Base-by-base conservation (phyloP, 306 rosid species). In the Lupinus albus region DNA sequence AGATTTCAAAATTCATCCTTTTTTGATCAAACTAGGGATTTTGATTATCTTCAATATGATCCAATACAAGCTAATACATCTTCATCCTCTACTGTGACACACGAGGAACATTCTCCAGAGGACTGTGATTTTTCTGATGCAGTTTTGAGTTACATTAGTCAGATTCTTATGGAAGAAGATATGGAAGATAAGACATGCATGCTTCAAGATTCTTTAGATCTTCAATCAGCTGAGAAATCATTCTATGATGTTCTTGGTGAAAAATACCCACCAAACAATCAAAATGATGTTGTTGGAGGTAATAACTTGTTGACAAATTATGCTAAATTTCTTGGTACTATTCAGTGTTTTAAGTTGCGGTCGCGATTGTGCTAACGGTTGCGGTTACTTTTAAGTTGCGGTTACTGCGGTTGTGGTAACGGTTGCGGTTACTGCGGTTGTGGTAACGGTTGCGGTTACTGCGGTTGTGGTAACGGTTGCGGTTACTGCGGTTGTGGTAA, bases 91-190 rank as follows among this genome's bases (percentile, higher is more conserved):
- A 73, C 61, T 76, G 70, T 71, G 62, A 78, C 75, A 38, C 86
- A 67, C 0, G 96, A 81, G 73, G 97, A 86, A 6, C 88, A 81
- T 81, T 89, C 81, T 17, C 83, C 74, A 1, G 99, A 94, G 74
- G 96, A 90, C 5, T 93, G 92, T 70, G 99, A 93, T 47, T 94
- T 94, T 80, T 90, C 97, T 14, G 96, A 94, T 86, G 75, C 80
- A 3, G 84, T 88, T 78, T 85, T 94, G 84, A 71, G 71, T 8
- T 94, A 83, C 80, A 94, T 94, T 48, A 88, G 59, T 81, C 94
- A 88, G 82, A 94, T 90, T 67, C 99, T 94, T 13, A 94, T 94
- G 99, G 99, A 94, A 67, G 97, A 90, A 77, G 99, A 90, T 62
- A 73, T 88, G 84, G 99, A 90, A 72, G 99, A 88, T 38, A 90